Conservation (phyloP, 352 stramenopile species). For the Pythium dissimile region DNA sequence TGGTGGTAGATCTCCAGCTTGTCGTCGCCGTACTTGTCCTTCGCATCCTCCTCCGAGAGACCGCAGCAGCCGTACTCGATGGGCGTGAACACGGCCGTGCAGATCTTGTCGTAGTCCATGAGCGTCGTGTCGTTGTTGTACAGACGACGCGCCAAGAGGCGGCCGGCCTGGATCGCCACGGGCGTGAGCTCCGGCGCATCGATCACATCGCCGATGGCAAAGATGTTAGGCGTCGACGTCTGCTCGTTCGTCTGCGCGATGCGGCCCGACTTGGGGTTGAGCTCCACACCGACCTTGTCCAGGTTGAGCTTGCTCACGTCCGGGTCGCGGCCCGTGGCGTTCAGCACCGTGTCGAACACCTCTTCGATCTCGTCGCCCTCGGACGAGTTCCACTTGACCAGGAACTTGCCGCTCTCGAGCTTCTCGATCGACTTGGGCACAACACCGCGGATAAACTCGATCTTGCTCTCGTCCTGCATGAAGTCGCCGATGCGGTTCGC, state of each 20-base stretch:
- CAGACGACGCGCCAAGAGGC: constrained; percentile 88
- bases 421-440: constrained; percentile 93
- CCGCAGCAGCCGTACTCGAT: constrained; percentile 97
- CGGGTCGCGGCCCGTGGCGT: constrained; percentile 90
- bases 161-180: constrained; percentile 96
- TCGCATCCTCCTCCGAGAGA: constrained; percentile 95
- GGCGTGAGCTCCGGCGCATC: constrained; percentile 97
- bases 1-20: constrained; percentile 96
- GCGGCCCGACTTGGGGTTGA: constrained; percentile 91
- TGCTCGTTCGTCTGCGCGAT: constrained; percentile 92
- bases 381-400: constrained; percentile 77
- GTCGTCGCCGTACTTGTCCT: constrained; percentile 84
- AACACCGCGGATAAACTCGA: constrained; percentile 90
- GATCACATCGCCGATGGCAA: constrained; percentile 97
- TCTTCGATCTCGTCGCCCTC: constrained; percentile 65
- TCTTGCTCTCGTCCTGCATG: constrained; percentile 89
- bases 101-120: constrained; percentile 94
- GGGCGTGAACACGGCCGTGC: constrained; percentile 94
- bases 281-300: constrained; percentile 80
- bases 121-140: constrained; percentile 77
- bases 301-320: constrained; percentile 91
- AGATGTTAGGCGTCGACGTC: constrained; percentile 94
- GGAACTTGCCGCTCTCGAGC: constrained; percentile 74
- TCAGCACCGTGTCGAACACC: constrained; percentile 96
- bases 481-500: constrained; percentile 91